Conservation (phyloP, 306 rosid genomes). For the Gynostemma pentaphyllum region DNA sequence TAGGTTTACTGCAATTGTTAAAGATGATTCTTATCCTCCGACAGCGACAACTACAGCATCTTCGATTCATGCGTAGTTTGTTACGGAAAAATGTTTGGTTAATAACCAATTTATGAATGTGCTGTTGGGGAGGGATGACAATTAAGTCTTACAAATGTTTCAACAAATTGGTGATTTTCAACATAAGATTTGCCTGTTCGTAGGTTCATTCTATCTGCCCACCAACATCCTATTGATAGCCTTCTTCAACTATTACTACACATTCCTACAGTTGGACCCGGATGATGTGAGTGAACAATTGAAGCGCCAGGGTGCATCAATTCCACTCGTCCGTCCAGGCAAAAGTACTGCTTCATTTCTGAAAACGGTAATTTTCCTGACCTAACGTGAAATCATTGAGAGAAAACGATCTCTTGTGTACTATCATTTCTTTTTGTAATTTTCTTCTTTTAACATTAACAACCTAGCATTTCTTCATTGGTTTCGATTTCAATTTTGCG, state of each 20-base stretch:
- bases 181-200: not conserved
- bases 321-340: slow-evolving; percentile 92
- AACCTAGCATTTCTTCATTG: not conserved
- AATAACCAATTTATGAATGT: not conserved
- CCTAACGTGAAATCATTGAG: too few relatives aligned
- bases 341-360: slow-evolving; percentile 73
- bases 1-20: not conserved
- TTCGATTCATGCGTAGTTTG: not conserved
- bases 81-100: not conserved
- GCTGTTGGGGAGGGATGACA: not conserved
- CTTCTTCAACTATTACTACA: slow-evolving; percentile 97
- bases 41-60: not conserved
- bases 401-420: not conserved
- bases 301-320: slow-evolving; percentile 95
- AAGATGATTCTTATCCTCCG: not conserved
- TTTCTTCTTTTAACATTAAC: not conserved
- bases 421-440: not conserved
- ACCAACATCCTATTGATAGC: slow-evolving; percentile 80
- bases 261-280: slow-evolving; percentile 91
- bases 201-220: slow-evolving; percentile 86
- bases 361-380: slow-evolving; percentile 46
- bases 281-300: slow-evolving; percentile 92
- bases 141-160: not conserved
- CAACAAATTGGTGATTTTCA: not conserved
- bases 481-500: too few relatives aligned